Base-by-base conservation (phyloP, 31 red algal species). In the Odonthalia washingtoniensis region DNA sequence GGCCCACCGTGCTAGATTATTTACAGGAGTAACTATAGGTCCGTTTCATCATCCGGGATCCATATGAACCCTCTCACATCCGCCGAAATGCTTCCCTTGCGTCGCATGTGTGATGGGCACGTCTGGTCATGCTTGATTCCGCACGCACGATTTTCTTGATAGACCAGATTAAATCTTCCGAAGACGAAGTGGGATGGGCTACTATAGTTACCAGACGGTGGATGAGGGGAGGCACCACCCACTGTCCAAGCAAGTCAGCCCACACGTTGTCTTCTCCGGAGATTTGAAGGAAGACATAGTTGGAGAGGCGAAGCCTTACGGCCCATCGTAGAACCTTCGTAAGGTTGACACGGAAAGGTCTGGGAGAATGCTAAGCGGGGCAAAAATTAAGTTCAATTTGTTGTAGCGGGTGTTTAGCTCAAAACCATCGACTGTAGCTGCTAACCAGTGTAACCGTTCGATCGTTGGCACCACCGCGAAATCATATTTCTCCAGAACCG, bases 271-370 rank as follows among this genome's bases (percentile, higher is more conserved):
- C 49, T 21, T 9, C 9, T 9, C 49, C 49, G 9, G 12, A 21
- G 21, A 57, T 57, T 14, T 57, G 49, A 57, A 57, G 12, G 21
- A 21, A 57, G 49, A 57, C 21, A 21, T 57, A 57, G 21, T 57
- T 57, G 49, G 38, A 44, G 5, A 28, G 12, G 43, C 73, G 38
- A 26, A 77, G 40, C 12, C 18, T 6, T 6, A 77, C 73, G 14
- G 73, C 73, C 73, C 73, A 77, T 17, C 73, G 73, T 6, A 77
- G 49, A 57, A 57, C 73, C 18, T 77, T 77, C n/a, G n/a, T n/a
- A n/a, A n/a, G n/a, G n/a, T n/a, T n/a, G n/a, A n/a, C n/a, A n/a
- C n/a, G n/a, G n/a, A n/a, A n/a, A n/a, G n/a, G n/a, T n/a, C n/a
- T n/a, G n/a, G n/a, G n/a, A n/a, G n/a, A n/a, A n/a, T n/a, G n/a